Base-by-base conservation (phyloP, 2,329 filamentous ascomycete species). In the Colletotrichum noveboracense region DNA sequence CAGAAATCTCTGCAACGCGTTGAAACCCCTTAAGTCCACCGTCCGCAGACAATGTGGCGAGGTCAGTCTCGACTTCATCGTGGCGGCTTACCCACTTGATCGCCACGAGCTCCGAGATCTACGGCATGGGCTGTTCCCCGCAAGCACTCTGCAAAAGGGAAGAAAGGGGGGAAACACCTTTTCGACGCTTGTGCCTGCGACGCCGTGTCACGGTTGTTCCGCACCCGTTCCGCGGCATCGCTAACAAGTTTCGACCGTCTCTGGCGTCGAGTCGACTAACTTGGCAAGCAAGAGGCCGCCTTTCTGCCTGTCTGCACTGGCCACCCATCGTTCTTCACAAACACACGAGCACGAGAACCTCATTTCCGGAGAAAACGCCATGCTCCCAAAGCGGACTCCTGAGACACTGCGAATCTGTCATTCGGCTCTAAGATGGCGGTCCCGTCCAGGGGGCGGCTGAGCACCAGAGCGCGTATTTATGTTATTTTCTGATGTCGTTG, bases 61-160 rank as follows among this genome's bases (percentile, higher is more conserved):
- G 56, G 30, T 32, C 64, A 48, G 64, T 64, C 24, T 62, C 55
- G 24, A 72, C 62, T 69, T 58, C 64, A 60, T 64, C 24, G 58
- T 64, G 34, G 48, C 43, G 56, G 32, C 64, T 8, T 74, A 24
- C 70, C 64, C 70, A 65, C 70, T 76, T 74, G 74, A 76, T 76
- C 70, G 70, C 34, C 70, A 38, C 52, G 56, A 26, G 65, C 64
- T 76, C 64, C 58, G 70, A 73, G 73, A 75, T 75, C 73, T 75
- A 24, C 64, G 64, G 58, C 73, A 73, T 68, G 73, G 73, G 56
- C 56, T 52, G 48, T 60, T 52, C 70, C 73, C 64, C 70, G 70
- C 64, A 60, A 48, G 18, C 56, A 66, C 30, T 60, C 68, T 48
- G n/a, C 18, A 48, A 48, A 48, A 13, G 43, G 43, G 18, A 48